Percentiles rank a stretch among this genome's conserved stretches.
Conservation (phyloP, 306 rosid genomes). For the Datisca glomerata region DNA sequence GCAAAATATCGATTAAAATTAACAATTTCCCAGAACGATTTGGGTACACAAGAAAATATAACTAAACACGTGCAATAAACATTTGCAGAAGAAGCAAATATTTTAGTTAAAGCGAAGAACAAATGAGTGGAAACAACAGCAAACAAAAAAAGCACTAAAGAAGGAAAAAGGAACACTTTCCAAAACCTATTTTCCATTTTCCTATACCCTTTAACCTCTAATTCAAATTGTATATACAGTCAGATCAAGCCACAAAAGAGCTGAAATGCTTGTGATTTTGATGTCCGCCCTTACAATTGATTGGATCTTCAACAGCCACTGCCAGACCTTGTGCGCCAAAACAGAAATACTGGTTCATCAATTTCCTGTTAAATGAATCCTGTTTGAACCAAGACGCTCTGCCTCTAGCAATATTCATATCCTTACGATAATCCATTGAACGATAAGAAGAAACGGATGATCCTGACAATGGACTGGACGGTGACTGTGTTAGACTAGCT, state of each 20-base stretch:
- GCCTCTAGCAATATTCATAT: conserved; percentile 17
- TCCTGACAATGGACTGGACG: conserved; percentile 22
- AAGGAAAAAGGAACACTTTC: no score
- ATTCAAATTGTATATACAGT: no score
- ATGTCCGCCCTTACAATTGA: conserved; percentile 26
- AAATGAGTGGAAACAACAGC: no score
- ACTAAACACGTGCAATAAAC: no score
- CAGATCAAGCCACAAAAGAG: conserved; percentile 44
- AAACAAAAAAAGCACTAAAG: no score
- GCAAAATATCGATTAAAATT: no score
- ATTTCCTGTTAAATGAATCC: conserved; percentile 34
- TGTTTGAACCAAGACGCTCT: conserved; percentile 34
- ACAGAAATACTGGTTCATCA: conserved; percentile 55
- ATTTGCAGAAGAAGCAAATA: no score
- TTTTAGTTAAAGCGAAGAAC: no score
- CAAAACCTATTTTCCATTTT: no score
- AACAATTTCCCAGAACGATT: no score
- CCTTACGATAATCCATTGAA: conserved; percentile 29
- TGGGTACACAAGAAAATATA: no score
- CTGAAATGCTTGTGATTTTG: conserved; percentile 23
- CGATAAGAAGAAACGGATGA: conserved; percentile 35
- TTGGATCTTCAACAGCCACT: conserved; percentile 29
- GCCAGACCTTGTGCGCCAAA: conserved; percentile 59
- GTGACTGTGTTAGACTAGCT: conserved; percentile 19
- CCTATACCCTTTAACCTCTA: no score